A percentile compares a stretch with the other conserved stretches of the same genome.
These are phyloP conservation scores for Plasmodium vinckei DNA, from an alignment of 169 alveolate genomes.

Conservation along the genomic window DNA sequence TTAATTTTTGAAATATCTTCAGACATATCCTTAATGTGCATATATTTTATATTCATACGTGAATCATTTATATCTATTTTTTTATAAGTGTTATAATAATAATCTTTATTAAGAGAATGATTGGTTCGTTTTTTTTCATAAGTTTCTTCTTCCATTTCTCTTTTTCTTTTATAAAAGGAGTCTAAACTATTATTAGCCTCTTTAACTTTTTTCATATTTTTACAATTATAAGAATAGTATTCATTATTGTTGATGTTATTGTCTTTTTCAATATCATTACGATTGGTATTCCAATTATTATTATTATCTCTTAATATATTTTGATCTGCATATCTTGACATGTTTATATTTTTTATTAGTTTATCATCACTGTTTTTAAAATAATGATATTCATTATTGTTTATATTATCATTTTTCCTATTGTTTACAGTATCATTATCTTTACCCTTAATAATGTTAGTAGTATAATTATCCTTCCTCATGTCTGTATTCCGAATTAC, in stretches of 20 bases:
- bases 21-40: not conserved
- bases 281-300: not conserved
- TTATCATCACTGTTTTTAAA: too few species aligned
- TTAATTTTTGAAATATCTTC: not conserved
- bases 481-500: not conserved
- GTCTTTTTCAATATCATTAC: constrained; percentile 1
- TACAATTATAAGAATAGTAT: not conserved
- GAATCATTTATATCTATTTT: not conserved
- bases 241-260: not conserved
- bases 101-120: constrained; percentile 3
- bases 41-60: not conserved
- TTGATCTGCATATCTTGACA: too few species aligned
- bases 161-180: constrained; percentile 30
- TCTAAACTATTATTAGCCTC: constrained; percentile 14
- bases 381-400: not conserved
- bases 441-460: not conserved
- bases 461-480: not conserved
- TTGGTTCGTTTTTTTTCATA: not conserved
- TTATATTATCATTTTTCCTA: not conserved
- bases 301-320: not conserved
- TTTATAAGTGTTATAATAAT: not conserved
- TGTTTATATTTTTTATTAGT: too few species aligned
- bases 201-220: not conserved
- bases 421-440: not conserved
- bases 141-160: constrained; percentile 16